These are phyloP conservation scores for Fusarium staphyleae DNA, from an alignment of 2,329 filamentous ascomycete species.

Conservation along the genomic window DNA sequence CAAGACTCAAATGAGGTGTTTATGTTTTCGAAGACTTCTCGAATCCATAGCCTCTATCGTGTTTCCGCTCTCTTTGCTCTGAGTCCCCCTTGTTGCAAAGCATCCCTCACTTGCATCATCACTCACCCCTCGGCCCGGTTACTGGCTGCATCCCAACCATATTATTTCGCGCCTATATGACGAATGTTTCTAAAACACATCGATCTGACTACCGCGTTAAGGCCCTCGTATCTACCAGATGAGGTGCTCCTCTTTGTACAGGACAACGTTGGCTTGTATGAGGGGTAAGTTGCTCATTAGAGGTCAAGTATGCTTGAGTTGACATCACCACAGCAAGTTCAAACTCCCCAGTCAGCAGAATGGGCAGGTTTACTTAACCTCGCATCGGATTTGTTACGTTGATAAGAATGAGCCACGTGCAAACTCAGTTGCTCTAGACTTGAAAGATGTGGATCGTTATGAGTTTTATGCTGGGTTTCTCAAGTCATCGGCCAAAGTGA, in stretches of 20 bases:
- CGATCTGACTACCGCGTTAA: conserved; percentile 94
- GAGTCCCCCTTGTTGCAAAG: conserved; percentile 16
- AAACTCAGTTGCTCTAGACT: conserved; percentile 82
- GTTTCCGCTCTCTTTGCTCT: neutral
- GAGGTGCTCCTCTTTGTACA: conserved; percentile 96
- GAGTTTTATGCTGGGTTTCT: conserved; percentile 95
- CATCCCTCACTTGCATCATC: conserved; percentile 33
- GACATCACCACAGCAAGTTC: conserved; percentile 71
- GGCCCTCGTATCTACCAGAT: conserved; percentile 90
- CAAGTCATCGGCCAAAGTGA: conserved; percentile 94
- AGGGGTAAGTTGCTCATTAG: conserved; percentile 72
- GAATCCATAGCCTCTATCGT: neutral
- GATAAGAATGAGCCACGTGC: conserved; percentile 86
- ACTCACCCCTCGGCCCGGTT: conserved; percentile 6
- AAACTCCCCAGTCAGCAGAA: conserved; percentile 95
- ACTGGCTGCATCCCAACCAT: neutral
- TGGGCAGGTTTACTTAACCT: conserved; percentile 95
- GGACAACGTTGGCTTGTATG: conserved; percentile 95
- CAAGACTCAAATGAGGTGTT: too few relatives aligned
- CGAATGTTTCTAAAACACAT: conserved; percentile 97
- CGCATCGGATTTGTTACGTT: conserved; percentile 94
- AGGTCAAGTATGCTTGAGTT: conserved; percentile 13
- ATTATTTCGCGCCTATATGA: conserved; percentile 53
- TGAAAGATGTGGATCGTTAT: conserved; percentile 89
- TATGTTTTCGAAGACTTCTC: too few relatives aligned